phyloP scores from a whole-genome alignment of 2,329 filamentous ascomycete species.

The Diplodia mutila region DNA sequence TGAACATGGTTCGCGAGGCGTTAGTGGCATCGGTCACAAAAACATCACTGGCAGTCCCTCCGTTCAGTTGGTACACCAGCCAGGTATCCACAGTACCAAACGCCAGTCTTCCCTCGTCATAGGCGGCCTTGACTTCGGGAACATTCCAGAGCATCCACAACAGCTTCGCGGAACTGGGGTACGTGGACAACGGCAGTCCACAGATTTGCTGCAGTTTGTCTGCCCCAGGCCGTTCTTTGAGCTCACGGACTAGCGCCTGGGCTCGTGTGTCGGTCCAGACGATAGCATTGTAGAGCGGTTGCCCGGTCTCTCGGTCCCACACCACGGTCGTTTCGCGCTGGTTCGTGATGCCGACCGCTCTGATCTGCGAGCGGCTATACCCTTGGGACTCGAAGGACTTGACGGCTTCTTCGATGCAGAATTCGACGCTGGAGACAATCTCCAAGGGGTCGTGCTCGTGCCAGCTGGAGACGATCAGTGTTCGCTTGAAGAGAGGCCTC shows the following conservation, averaged over 20 bases:
- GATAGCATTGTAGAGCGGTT: slow-evolving; percentile 78
- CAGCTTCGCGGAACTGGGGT: slow-evolving; percentile 81
- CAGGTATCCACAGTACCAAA: slow-evolving; percentile 84
- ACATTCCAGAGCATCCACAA: slow-evolving; percentile 75
- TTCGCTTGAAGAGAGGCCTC: background rate
- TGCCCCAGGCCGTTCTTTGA: slow-evolving; percentile 66
- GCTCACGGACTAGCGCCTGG: slow-evolving; percentile 70
- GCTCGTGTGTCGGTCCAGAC: slow-evolving; percentile 85
- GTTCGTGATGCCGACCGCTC: slow-evolving; percentile 77
- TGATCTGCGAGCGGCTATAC: slow-evolving; percentile 66
- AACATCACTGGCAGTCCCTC: slow-evolving; percentile 64
- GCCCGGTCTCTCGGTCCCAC: slow-evolving; percentile 76
- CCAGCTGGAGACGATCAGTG: slow-evolving; percentile 59
- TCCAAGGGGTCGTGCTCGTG: slow-evolving; percentile 80
- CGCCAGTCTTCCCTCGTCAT: slow-evolving; percentile 70
- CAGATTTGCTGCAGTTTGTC: slow-evolving; percentile 69
- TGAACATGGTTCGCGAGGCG: slow-evolving; percentile 85
- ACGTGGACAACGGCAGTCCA: slow-evolving; percentile 79
- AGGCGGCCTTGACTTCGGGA: slow-evolving; percentile 66
- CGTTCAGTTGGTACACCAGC: slow-evolving; percentile 79
- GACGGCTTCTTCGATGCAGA: slow-evolving; percentile 73
- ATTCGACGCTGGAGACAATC: slow-evolving; percentile 71
- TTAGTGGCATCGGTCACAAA: slow-evolving; percentile 83
- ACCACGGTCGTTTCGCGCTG: slow-evolving; percentile 81
- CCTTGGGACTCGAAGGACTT: slow-evolving; percentile 68